A percentile compares a stretch with the other conserved stretches of the same genome.
phyloP scores from a whole-genome alignment of 495 filamentous ascomycete genomes.

The Penicillium samsonianum region DNA sequence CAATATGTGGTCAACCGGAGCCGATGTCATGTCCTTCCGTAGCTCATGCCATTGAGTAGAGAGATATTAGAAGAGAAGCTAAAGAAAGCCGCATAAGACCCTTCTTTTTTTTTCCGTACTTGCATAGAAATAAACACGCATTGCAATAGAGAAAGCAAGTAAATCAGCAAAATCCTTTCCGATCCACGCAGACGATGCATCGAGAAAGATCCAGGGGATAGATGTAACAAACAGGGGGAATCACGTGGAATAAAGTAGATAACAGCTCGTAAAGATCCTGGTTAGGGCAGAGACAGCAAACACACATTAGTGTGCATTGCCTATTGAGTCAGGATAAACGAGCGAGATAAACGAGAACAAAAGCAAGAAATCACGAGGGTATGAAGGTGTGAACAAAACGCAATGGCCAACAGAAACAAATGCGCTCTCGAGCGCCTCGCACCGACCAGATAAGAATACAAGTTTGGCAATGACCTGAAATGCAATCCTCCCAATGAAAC shows the following conservation, averaged over 20 bases:
- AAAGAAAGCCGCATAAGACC: constrained; percentile 19
- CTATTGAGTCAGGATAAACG: constrained; percentile 6
- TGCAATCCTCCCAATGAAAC: constrained; percentile 40
- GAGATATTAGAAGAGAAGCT: constrained; percentile 18
- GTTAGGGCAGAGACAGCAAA: constrained; percentile 6
- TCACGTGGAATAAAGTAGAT: constrained; percentile 29
- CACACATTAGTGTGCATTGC: constrained; percentile 14
- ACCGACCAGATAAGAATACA: constrained; percentile 37
- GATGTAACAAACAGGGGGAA: constrained; percentile 30
- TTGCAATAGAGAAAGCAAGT: constrained; percentile 22
- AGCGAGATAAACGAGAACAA: constrained; percentile 18
- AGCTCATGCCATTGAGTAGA: constrained; percentile 25
- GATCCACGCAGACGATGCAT: constrained; percentile 33
- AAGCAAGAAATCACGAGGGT: constrained; percentile 28
- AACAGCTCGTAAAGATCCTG: constrained; percentile 8
- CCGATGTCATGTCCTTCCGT: constrained; percentile 24
- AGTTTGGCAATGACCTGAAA: constrained; percentile 38
- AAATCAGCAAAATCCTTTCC: constrained; percentile 33
- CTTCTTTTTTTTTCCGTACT: constrained; percentile 24
- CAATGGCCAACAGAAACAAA: constrained; percentile 34
- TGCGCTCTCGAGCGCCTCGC: constrained; percentile 26
- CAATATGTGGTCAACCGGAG: constrained; percentile 13
- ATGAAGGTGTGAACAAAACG: constrained; percentile 34
- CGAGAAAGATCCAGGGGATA: constrained; percentile 22
- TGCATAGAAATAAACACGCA: constrained; percentile 19